Conservation (phyloP, 768 basidiomycete species). For the Amanita pallidorosea region DNA sequence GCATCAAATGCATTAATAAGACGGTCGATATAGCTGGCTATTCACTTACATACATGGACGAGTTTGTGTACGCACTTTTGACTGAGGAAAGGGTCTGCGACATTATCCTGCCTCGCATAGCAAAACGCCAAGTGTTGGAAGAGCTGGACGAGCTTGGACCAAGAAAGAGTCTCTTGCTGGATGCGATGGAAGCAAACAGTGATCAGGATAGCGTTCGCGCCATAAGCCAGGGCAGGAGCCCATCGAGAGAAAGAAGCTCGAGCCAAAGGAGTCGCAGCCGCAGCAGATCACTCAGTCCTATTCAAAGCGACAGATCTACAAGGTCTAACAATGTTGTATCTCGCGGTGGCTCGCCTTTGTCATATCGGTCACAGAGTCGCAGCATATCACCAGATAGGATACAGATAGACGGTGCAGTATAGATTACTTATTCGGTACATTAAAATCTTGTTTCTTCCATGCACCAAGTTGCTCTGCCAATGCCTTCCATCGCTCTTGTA, state of each 20-base stretch:
- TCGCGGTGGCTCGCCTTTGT: constrained; percentile 37
- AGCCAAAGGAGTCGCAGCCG: constrained; percentile 17
- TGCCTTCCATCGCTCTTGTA: constrained; percentile 60
- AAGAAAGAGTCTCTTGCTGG: constrained; percentile 76
- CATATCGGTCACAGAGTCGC: constrained; percentile 44
- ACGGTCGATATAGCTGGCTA: constrained; percentile 57
- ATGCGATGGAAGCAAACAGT: constrained; percentile 73
- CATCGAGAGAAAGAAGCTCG: constrained; percentile 15
- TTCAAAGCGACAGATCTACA: constrained; percentile 38
- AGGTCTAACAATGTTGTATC: constrained; percentile 45
- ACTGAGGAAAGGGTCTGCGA: constrained; percentile 92
- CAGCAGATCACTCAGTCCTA: constrained; percentile 20
- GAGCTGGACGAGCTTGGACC: constrained; percentile 86
- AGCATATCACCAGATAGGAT: constrained; percentile 52
- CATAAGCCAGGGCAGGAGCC: constrained; percentile 27
- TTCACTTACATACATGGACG: constrained; percentile 79
- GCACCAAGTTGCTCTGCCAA: constrained; percentile 50
- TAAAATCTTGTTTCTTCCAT: constrained; percentile 39
- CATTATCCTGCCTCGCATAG: constrained; percentile 85
- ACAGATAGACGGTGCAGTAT: constrained; percentile 21
- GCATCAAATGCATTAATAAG: background rate
- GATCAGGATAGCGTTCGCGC: constrained; percentile 37
- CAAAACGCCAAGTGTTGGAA: constrained; percentile 79
- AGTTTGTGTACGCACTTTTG: constrained; percentile 78
- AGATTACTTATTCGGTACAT: constrained; percentile 30